These are phyloP conservation scores for Melampsora abietis-canadensis DNA, from an alignment of 1,284 basidiomycete genomes.

Conservation along the genomic window DNA sequence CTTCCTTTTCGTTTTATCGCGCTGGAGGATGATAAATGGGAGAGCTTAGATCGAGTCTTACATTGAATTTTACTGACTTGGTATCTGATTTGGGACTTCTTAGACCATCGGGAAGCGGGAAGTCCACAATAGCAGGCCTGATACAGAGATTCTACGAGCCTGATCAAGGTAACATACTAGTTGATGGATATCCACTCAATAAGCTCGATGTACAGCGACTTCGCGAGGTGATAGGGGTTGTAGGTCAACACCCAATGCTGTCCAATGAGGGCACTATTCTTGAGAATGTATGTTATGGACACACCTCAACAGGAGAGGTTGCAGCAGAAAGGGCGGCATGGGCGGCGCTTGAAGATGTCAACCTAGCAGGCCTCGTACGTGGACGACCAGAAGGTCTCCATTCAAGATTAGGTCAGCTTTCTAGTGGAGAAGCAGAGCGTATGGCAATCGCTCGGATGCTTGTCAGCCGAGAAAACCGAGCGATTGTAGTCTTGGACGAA, in stretches of 20 bases:
- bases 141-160: slow-evolving; percentile 85
- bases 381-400: slow-evolving; percentile 3
- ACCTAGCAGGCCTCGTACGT: neutral
- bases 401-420: slow-evolving; percentile 43
- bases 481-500: slow-evolving; percentile 65
- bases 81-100: neutral
- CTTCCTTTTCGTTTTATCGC: neutral
- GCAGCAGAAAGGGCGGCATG: slow-evolving; percentile 6
- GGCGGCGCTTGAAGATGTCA: slow-evolving; percentile 5
- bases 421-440: slow-evolving; percentile 53
- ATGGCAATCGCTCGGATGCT: slow-evolving; percentile 52
- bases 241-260: slow-evolving; percentile 76
- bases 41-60: too few species aligned
- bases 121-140: slow-evolving; percentile 77
- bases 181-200: slow-evolving; percentile 61
- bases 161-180: slow-evolving; percentile 61
- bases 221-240: slow-evolving; percentile 76
- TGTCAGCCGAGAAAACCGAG: slow-evolving; percentile 49
- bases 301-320: neutral
- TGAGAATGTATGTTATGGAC: slow-evolving; percentile 82
- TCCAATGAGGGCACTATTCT: slow-evolving; percentile 73
- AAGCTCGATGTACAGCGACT: slow-evolving; percentile 68
- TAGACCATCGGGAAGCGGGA: slow-evolving; percentile 77
- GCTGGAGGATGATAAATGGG: neutral
- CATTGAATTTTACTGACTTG: neutral